phyloP scores from a whole-genome alignment of 805 yeast species.

The Kuraishia cidri region DNA sequence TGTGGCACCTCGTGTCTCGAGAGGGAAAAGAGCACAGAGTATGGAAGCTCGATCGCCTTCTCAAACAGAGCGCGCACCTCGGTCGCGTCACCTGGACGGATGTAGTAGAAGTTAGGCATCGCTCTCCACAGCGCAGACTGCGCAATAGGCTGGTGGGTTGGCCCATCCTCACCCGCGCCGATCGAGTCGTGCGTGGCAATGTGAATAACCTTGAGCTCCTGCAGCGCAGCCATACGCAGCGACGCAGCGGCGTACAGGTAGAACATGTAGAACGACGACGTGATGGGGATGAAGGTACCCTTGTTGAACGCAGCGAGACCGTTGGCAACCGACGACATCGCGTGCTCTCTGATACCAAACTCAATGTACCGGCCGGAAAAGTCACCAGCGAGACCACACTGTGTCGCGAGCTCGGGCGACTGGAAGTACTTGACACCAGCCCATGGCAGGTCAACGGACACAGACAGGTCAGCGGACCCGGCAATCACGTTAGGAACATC shows the following conservation, averaged over 20 bases:
- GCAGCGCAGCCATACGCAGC: conserved; percentile 37
- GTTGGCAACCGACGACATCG: conserved; percentile 22
- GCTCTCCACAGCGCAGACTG: conserved; percentile 42
- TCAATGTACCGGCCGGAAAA: conserved; percentile 21
- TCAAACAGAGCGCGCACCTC: conserved; percentile 41
- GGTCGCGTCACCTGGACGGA: conserved; percentile 47
- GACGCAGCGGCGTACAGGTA: conserved; percentile 41
- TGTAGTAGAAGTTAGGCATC: conserved; percentile 36
- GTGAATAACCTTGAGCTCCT: conserved; percentile 35
- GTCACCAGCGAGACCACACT: conserved; percentile 19
- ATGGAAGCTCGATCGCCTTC: conserved; percentile 10
- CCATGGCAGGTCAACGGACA: conserved; percentile 22
- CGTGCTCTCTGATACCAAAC: conserved; percentile 24
- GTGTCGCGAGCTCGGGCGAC: conserved; percentile 13
- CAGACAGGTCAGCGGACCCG: conserved; percentile 26
- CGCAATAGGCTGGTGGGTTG: conserved; percentile 49
- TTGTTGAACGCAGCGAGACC: conserved; percentile 21
- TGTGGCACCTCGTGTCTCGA: conserved; percentile 19
- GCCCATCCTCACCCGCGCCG: conserved; percentile 51
- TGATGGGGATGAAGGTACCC: conserved; percentile 23
- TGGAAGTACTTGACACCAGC: conserved; percentile 20
- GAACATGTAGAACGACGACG: conserved; percentile 25
- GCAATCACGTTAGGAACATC: conserved; percentile 19
- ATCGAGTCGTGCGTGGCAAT: conserved; percentile 51
- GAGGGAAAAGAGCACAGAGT: conserved; percentile 16